phyloP scores from a whole-genome alignment of 768 basidiomycete species.

The Favolaschia claudopus region DNA sequence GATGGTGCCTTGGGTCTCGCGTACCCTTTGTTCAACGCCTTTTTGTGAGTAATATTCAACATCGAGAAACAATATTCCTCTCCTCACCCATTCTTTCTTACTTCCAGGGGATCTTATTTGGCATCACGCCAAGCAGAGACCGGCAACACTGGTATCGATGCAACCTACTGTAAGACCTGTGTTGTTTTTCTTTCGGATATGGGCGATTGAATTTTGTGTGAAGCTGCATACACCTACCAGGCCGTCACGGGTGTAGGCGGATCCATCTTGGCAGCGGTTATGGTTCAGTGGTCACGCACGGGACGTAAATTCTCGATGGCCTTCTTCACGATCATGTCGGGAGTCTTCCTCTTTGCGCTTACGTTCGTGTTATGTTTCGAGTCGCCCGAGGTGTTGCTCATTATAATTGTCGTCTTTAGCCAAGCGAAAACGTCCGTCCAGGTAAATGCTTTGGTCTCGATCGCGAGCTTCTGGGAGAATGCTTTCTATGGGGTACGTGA shows the following conservation, averaged over 20 bases:
- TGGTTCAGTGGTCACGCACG: conserved; percentile 34
- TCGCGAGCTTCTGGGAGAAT: conserved; percentile 28
- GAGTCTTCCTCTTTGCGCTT: conserved; percentile 62
- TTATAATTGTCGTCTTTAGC: conserved; percentile 56
- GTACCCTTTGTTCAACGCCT: conserved; percentile 64
- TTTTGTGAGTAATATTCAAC: conserved; percentile 40
- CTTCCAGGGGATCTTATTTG: conserved; percentile 17
- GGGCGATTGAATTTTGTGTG: not conserved
- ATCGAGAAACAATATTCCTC: not conserved
- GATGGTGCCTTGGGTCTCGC: conserved; percentile 63
- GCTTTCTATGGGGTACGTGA: conserved; percentile 26
- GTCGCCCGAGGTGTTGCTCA: conserved; percentile 8
- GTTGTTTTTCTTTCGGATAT: conserved; percentile 45
- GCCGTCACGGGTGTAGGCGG: conserved; percentile 62
- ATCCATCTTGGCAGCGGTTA: conserved; percentile 56
- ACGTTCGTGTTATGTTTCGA: conserved; percentile 54
- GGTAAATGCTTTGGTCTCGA: conserved; percentile 30
- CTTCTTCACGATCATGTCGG: conserved; percentile 59
- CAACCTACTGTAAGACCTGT: conserved; percentile 43
- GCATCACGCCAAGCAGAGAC: not conserved
- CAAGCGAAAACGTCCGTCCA: conserved; percentile 55
- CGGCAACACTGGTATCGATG: conserved; percentile 3
- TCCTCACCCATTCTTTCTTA: conserved; percentile 40
- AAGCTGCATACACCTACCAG: conserved; percentile 37
- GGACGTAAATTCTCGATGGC: conserved; percentile 25